These are phyloP conservation scores for Colletotrichum theobromicola DNA, from an alignment of 2,329 filamentous ascomycete species.

Conservation along the genomic window DNA sequence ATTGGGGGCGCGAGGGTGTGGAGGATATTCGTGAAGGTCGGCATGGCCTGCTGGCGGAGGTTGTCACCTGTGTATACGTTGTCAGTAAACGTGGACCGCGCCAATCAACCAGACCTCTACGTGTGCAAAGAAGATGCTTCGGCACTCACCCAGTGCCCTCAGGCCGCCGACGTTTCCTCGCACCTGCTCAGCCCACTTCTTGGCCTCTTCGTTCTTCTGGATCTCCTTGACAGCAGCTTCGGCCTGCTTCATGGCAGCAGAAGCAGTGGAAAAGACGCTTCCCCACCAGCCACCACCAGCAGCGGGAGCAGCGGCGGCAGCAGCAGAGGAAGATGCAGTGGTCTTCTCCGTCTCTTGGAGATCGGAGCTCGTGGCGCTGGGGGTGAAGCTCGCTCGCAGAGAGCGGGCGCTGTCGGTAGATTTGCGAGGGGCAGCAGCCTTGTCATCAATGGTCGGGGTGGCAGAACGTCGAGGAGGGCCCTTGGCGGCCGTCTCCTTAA, in stretches of 20 bases:
- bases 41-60: conserved; percentile 82
- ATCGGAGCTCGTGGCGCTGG: conserved; percentile 69
- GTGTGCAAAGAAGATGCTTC: not conserved
- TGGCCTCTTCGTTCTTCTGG: conserved; percentile 94
- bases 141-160: conserved; percentile 70
- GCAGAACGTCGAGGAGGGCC: conserved; percentile 54
- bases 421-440: conserved; percentile 60
- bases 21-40: conserved; percentile 93
- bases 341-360: conserved; percentile 62
- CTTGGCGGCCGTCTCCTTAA: conserved; percentile 56
- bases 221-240: conserved; percentile 94
- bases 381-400: conserved; percentile 74
- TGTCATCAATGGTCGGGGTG: conserved; percentile 70
- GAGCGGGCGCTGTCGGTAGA: conserved; percentile 79
- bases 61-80: conserved; percentile 72
- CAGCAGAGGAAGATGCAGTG: conserved; percentile 47
- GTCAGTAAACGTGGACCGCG: not conserved
- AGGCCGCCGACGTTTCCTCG: conserved; percentile 85
- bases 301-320: conserved; percentile 38
- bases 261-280: conserved; percentile 81
- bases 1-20: conserved; percentile 96
- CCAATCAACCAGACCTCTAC: not conserved
- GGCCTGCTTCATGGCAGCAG: conserved; percentile 88
- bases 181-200: conserved; percentile 94
- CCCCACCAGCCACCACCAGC: conserved; percentile 86